Base-by-base conservation (phyloP, 75 land plant species). In the Chamaecyparis obtusa region DNA sequence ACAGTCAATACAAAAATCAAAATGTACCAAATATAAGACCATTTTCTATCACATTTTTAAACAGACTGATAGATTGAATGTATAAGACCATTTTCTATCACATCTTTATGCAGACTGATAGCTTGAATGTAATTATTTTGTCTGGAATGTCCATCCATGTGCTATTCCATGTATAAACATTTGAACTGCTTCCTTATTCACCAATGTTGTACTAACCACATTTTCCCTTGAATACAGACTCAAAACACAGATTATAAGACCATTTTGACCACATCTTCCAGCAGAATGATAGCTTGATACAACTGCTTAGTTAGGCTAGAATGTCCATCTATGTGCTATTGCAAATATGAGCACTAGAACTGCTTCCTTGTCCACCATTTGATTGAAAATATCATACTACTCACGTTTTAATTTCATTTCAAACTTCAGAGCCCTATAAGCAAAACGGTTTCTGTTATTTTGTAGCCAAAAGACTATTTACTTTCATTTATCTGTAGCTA, bases 291-390 rank as follows among this genome's bases (percentile, higher is more conserved):
- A n/a, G 94, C 94, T 35, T 84, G 64, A 75, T 41, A 7, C 86
- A 88, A 72, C 91, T 89, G 44, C 90, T 83, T 24, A 86, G 49
- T 85, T 24, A 86, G 49, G 80, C 91, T 90, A 77, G 92, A 90
- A 78, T 81, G 43, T 13, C 92, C 90, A 81, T 92, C 86, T 32
- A 94, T 84, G n/a, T 94, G 89, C n/a, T 54, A 39, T 67, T 89
- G 84, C 91, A 94, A 10, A 91, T 88, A 39, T 90, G 85, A 9
- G 71, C 79, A 83, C 86, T 90, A 17, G 84, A 86, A 24, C 16
- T 19, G 79, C 80, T 82, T 91, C 94, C 57, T 72, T 87, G 36
- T 87, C 87, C 85, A 89, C 88, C 94, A 95, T 94, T 57, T 92
- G 90, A 44, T 85, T 60, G 37, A 94, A 88, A 43, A 93, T 54